A percentile compares a stretch with the other conserved stretches of the same genome.
phyloP scores from a whole-genome alignment of 768 basidiomycete species.

The Lyophyllum shimeji region DNA sequence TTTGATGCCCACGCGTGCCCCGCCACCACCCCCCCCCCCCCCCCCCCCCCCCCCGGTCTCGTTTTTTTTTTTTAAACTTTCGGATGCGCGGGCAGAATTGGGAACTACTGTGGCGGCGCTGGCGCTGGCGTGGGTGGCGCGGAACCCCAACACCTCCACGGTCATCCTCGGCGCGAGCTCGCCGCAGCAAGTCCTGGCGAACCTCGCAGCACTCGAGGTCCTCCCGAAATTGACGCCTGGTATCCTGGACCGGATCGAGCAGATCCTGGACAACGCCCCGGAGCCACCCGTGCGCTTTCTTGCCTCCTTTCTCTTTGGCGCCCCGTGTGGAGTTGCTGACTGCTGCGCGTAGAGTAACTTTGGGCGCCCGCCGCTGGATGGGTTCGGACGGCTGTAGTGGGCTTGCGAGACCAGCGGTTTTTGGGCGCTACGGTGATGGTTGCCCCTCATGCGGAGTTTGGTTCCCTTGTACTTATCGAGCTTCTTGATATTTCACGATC shows the following conservation, averaged over 20 bases:
- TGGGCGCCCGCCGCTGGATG: conserved; percentile 21
- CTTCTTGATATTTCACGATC: no score
- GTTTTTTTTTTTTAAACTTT: not conserved
- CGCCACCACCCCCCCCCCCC: no score
- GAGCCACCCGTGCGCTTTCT: conserved; percentile 32
- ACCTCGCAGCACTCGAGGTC: conserved; percentile 70
- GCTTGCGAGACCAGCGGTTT: not conserved
- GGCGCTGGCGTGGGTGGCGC: conserved; percentile 75
- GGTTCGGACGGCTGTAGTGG: conserved; percentile 17
- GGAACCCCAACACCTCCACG: conserved; percentile 63
- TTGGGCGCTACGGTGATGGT: no score
- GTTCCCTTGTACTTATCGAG: no score
- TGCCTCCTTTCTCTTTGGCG: not conserved
- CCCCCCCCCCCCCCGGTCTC: no score
- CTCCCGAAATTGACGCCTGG: conserved; percentile 70
- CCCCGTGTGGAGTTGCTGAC: not conserved
- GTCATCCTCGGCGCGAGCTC: conserved; percentile 68
- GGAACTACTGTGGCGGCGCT: conserved; percentile 60
- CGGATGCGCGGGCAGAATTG: conserved; percentile 48
- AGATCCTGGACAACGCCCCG: conserved; percentile 58
- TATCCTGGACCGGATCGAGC: conserved; percentile 65
- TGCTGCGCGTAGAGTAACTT: conserved; percentile 19
- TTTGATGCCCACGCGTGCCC: no score
- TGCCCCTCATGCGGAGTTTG: no score
- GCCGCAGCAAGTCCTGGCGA: conserved; percentile 62